Evolutionary conservation across 495 filamentous ascomycete genomes (phyloP), one percentile per base, ranked within the genome.

Genomic region (Talaromyces wortmannii): DNA sequence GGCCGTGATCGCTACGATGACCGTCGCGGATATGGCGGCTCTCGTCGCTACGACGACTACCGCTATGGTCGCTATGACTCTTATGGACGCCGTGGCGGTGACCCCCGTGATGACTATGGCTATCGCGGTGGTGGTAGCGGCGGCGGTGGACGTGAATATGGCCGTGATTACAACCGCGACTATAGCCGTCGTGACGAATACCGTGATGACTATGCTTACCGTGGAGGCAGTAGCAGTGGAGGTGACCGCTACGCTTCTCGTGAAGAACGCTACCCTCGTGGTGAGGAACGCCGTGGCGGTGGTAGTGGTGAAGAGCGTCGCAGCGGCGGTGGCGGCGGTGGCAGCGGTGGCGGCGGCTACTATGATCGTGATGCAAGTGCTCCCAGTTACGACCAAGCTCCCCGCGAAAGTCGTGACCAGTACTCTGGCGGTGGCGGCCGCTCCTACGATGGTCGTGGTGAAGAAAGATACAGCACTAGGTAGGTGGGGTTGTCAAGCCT

Each of bases 171-270:
- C 61, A 75, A 76, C 60, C 78, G 81, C 53, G 75, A 80, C 56
- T 77, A 73, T 43, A 63, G 65, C 45, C 62, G 64, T 32, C 65
- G 63, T 44, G 57, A 62, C 29, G 71, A 54, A 68, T 75, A 77
- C 43, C 76, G 80, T 63, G 67, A 69, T 48, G 72, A 76, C 45
- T 75, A 78, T 64, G 79, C 83, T 58, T 78, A 81, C 53, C 77
- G 79, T 61, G 78, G 82, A 57, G 78, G 80, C 47, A 23, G 23
- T 23, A 68, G 73, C 58, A 78, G 61, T 57, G 73, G 45, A 60
- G 71, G 67, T 69, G 84, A 86, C 61, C 84, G 84, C 45, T 87
- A 85, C 57, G 81, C 79, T 42, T 83, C 84, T 58, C 83, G 82
- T 52, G 78, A 82, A 55, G 86, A 89, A 57, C 82, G 86, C 53